Base-by-base conservation (phyloP, 495 filamentous ascomycete species). In the Melanomma pulvis-pyrius region DNA sequence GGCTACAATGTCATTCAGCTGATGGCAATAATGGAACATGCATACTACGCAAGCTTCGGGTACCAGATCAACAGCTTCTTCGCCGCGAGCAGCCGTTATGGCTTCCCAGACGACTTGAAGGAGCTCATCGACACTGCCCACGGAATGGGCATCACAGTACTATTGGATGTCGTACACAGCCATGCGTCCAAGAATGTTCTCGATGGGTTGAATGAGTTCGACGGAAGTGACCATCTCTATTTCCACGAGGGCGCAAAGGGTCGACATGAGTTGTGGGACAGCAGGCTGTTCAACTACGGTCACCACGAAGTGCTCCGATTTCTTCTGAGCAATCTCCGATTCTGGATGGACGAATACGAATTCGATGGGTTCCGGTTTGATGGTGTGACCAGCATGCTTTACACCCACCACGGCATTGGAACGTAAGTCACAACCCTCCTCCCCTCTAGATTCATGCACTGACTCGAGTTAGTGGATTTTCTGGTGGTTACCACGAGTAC, bases 41-140 rank as follows among this genome's bases (percentile, higher is more conserved):
- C 94, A 28, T 98, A 98, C 81, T 98, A 98, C 77, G 94, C 94
- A 67, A 97, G 93, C 71, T 98, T 98, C 72, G 94, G 94, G 34
- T 98, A 98, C 77, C 94, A 98, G 74, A 86, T 98, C 71, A 98
- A 97, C 78, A 97, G 89, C 79, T 98, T 98, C 83, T 98, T 98
- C 74, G 96, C 94, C 41, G 93, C 92, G 0, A 97, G 93, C 76
- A 97, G 93, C 76, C 87, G 94, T 65, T 98, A 97, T 73, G 94
- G 94, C 53, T 84, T 87, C 13, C 94, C 96, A 0, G 94, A 98
- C 73, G 94, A 98, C 61, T 79, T 98, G 73, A 98, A 96, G 79
- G 94, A 97, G 81, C 81, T 98, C 36, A 89, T 98, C 61, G 94
- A 98, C 73, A 96, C 92, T 4, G 94, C 94, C 15, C 94, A 98